These are phyloP conservation scores for Candida ficus DNA, from an alignment of 805 yeast genomes.

Conservation along the genomic window DNA sequence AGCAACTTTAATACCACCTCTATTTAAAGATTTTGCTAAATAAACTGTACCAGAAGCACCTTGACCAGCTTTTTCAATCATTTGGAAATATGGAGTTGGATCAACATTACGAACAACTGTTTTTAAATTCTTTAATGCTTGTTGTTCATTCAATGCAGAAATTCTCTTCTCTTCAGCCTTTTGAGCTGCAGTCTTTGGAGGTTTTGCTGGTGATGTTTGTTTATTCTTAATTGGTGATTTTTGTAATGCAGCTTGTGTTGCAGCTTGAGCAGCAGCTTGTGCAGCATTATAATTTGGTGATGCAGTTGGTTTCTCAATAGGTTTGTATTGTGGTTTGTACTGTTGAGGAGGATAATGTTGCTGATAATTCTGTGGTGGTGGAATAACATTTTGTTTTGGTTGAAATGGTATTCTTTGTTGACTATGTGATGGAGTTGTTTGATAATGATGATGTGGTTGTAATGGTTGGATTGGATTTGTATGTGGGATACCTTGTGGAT, in stretches of 20 bases:
- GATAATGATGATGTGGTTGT: conserved; percentile 24
- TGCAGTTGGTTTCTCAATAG: neutral
- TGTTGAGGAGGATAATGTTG: conserved; percentile 12
- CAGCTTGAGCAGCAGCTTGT: conserved; percentile 26
- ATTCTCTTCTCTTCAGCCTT: conserved; percentile 45
- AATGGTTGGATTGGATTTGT: conserved; percentile 19
- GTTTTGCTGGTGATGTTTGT: conserved; percentile 11
- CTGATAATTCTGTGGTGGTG: conserved; percentile 4
- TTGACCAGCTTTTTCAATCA: conserved; percentile 87
- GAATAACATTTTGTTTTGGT: conserved; percentile 1
- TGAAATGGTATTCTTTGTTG: conserved; percentile 4
- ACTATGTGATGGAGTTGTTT: conserved; percentile 8
- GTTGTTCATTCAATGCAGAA: conserved; percentile 75
- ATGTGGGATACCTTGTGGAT: conserved; percentile 6
- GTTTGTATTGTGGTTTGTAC: neutral
- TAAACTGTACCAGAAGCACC: conserved; percentile 98
- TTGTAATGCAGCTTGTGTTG: conserved; percentile 31
- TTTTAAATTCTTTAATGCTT: conserved; percentile 72
- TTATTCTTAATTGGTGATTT: conserved; percentile 14
- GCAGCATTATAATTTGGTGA: neutral
- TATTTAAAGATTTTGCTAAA: conserved; percentile 61
- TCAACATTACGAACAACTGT: conserved; percentile 79
- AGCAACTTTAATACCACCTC: conserved; percentile 71
- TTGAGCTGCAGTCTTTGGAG: conserved; percentile 27
- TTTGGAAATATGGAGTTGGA: conserved; percentile 77